Base-by-base conservation (phyloP, 2,329 filamentous ascomycete species). In the Paracoccidioides brasiliensis region DNA sequence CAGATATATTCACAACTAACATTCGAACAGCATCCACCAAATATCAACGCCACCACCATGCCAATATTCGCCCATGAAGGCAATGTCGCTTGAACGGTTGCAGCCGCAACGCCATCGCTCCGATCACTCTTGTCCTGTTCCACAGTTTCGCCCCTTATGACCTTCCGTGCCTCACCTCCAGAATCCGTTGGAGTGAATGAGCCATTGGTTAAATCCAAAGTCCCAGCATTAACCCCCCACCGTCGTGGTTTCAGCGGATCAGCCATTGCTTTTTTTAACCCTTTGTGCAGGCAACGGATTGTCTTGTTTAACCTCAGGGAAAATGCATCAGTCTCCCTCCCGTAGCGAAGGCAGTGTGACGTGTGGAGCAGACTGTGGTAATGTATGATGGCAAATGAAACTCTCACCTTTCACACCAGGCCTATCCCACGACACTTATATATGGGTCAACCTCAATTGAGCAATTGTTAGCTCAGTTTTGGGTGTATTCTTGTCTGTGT, bases 1-100 rank as follows among this genome's bases (percentile, higher is more conserved):
- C n/a, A 43, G n/a, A 28, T n/a, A 38, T 46, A 22, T 10, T 38
- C 12, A 41, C 42, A 63, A 72, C 82, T 72, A 75, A 90, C 90
- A 78, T 95, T 95, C 40, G 88, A 89, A 73, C 90, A 95, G 68
- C 90, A 95, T 35, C 93, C 93, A 53, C 93, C 93, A 70, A 98
- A 96, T 57, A 98, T 97, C 61, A 97, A 79, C 53, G 78, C 79
- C 56, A 91, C 78, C 79, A 94, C 94, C 56, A 79, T 76, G 28
- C 78, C 75, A 48, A 84, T 75, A 56, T 80, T 78, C 41, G 87
- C 70, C 78, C 80, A 84, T 69, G 78, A 78, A 37, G 81, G 80
- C 57, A 85, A 43, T 2, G 66, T 62, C 8, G 67, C 59, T 57
- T 69, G 64, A 6, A 61, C 63, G n/a, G 64, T 63, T 3, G 68